Evolutionary conservation across 805 yeast genomes (phyloP).

Genomic region (Candida methanosorbosa): DNA sequence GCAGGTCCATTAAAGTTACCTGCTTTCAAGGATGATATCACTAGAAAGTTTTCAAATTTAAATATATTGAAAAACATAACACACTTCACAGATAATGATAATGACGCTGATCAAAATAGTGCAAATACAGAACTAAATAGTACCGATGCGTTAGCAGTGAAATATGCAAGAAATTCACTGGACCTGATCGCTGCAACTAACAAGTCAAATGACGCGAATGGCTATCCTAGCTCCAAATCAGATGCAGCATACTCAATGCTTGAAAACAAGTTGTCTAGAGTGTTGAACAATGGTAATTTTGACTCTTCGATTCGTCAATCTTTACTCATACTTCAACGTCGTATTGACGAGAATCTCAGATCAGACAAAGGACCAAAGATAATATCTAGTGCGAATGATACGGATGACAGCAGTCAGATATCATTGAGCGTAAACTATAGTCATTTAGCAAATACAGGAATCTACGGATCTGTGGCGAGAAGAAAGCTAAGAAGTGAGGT

Average conservation of each 20-base stretch:
- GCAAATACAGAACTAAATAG: not conserved
- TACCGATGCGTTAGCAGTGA: conserved; percentile 26
- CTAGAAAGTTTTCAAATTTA: conserved; percentile 27
- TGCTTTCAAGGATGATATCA: conserved; percentile 26
- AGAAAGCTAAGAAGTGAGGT: conserved; percentile 50
- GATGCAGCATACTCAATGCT: conserved; percentile 8
- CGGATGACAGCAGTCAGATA: no score
- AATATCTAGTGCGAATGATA: conserved; percentile 5
- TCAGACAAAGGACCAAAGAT: not conserved
- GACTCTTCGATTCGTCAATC: conserved; percentile 28
- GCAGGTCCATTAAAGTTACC: conserved; percentile 32
- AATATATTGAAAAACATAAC: conserved; percentile 20
- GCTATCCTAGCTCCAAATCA: not conserved
- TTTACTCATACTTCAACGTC: conserved; percentile 16
- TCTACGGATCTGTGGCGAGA: conserved; percentile 53
- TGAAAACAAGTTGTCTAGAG: conserved; percentile 39
- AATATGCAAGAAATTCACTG: conserved; percentile 41
- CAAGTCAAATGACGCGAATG: conserved; percentile 5
- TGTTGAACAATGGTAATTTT: conserved; percentile 33
- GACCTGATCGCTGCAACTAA: conserved; percentile 18
- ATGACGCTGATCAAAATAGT: not conserved
- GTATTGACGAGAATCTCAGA: conserved; percentile 15
- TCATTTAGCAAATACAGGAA: conserved; percentile 34
- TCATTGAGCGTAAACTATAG: conserved; percentile 12
- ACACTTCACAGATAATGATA: not conserved